Evolutionary conservation across 2,329 filamentous ascomycete species (phyloP), one percentile per base, ranked within the genome.

Genomic region (Fusarium cyanostomum): DNA sequence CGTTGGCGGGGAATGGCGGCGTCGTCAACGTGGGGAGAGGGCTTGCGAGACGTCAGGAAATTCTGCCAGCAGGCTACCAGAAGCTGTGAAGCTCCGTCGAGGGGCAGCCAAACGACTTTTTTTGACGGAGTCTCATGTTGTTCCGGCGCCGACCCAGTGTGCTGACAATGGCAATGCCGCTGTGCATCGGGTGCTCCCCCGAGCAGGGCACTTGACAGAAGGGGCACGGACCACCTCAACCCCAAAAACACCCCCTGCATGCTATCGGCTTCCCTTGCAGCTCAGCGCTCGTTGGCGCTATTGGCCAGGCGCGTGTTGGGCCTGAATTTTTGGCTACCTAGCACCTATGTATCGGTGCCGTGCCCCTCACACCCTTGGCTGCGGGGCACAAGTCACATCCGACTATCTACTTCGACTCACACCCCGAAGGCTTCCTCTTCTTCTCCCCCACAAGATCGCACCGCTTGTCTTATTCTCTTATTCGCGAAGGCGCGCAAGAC

Each of bases 61-160:
- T 72, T 72, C 69, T 71, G 64, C 66, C 67, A 68, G 68, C 67
- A 65, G 62, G 62, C 62, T 65, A 62, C 69, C 59, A 71, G 69
- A 71, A 71, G 69, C 69, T 71, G 62, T 70, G 64, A 71, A 71
- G 69, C 69, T 72, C 64, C 64, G 56, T 43, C 33, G 26, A 35
- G 16, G 37, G 57, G 54, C 59, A 68, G 64, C 69, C 67, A 64
- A 62, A 71, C 60, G 37, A 67, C 64, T 70, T 71, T 71, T 71
- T 72, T 71, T 69, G 64, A 63, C 69, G 69, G 69, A 71, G 62
- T 42, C 38, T 46, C 11, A 54, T 42, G 48, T 72, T 72, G 62
- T 71, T 72, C 70, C 70, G 69, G 64, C 56, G 50, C 70, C 70
- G 70, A 45, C 16, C 28, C 10, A 8, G 16, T 7, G 9, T 27